A percentile compares a stretch with the other conserved stretches of the same genome.
Conservation (phyloP, 1,284 basidiomycete genomes). For the Rhodotorula sp. region DNA sequence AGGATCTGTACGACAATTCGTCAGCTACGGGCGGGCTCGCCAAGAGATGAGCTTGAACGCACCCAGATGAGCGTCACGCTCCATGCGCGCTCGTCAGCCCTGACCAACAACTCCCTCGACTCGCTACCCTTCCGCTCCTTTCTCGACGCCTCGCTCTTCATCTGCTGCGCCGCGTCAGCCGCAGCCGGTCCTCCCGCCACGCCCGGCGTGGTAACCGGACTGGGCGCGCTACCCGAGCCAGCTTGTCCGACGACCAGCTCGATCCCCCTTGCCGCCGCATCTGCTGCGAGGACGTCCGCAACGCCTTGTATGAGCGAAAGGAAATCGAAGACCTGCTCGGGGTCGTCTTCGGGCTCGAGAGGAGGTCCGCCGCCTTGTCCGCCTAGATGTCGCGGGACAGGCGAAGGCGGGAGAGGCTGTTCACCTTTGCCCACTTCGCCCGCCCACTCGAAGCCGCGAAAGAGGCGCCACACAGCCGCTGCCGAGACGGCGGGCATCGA, state of each 20-base stretch:
- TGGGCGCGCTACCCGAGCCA: constrained; percentile 30
- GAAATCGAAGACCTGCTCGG: constrained; percentile 56
- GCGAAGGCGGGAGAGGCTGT: constrained; percentile 26
- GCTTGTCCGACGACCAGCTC: constrained; percentile 84
- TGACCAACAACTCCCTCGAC: constrained; percentile 63
- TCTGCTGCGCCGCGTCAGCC: constrained; percentile 54
- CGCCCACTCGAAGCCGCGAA: constrained; percentile 43
- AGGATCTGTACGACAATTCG: constrained; percentile 60
- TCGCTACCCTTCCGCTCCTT: constrained; percentile 19
- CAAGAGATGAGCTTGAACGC: constrained; percentile 48
- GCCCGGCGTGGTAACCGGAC: constrained; percentile 30
- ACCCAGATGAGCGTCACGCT: constrained; percentile 79
- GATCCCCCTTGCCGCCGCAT: constrained; percentile 75
- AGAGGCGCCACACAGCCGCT: constrained; percentile 42
- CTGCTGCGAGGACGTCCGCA: constrained; percentile 78
- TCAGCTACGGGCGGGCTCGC: constrained; percentile 21
- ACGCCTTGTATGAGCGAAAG: constrained; percentile 70
- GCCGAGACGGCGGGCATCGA: constrained; percentile 42
- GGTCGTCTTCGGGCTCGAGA: constrained; percentile 24
- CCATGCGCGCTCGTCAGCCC: constrained; percentile 78
- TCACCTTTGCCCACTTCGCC: constrained; percentile 35
- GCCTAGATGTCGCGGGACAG: constrained; percentile 2
- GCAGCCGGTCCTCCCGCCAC: constrained; percentile 49
- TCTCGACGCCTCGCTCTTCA: background rate
- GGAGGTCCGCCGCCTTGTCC: constrained; percentile 7